Base-by-base conservation (phyloP, 2,329 filamentous ascomycete species). In the Hypoxylon rubiginosum region DNA sequence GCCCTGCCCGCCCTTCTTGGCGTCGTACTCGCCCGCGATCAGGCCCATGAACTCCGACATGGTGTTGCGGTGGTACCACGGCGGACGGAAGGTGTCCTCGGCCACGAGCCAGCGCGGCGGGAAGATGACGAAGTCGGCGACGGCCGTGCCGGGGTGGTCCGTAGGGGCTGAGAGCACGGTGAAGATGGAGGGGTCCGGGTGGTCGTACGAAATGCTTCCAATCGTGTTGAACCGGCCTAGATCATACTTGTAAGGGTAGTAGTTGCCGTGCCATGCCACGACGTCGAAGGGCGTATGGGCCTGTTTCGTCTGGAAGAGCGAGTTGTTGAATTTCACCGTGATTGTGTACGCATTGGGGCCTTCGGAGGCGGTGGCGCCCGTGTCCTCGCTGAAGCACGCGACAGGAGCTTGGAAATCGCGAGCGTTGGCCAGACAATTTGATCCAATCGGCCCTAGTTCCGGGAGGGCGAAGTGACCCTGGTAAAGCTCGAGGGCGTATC, bases 191-290 rank as follows among this genome's bases (percentile, higher is more conserved):
- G 90, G 90, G 69, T 91, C 90, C 0, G 89, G 89, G 71, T 92
- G 90, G 71, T 91, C 90, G 71, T 85, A 90, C 7, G 88, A 90
- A 66, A 90, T 88, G 17, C 83, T 87, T 3, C 90, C 90, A 43
- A 92, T 88, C 45, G 86, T 87, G 74, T 88, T 90, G 79, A 91
- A 92, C 26, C 88, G 86, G 43, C 88, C 88, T 0, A 92, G 82
- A 70, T 91, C 89, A 75, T 92, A 92, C 76, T 91, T 92, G 80
- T 88, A 91, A 0, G 90, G 90, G 66, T 88, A 88, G 76, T 91
- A 92, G 64, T 86, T 89, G 17, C 90, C 90, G 71, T 91, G 89
- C 89, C 89, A 91, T n/a, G 88, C 88, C 11, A 91, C 89, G 3
- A 91, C 84, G 70, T 92, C 89, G 72, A 91, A 92, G 0, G 90